phyloP scores from a whole-genome alignment of 768 basidiomycete genomes.

The Termitomyces sp. region DNA sequence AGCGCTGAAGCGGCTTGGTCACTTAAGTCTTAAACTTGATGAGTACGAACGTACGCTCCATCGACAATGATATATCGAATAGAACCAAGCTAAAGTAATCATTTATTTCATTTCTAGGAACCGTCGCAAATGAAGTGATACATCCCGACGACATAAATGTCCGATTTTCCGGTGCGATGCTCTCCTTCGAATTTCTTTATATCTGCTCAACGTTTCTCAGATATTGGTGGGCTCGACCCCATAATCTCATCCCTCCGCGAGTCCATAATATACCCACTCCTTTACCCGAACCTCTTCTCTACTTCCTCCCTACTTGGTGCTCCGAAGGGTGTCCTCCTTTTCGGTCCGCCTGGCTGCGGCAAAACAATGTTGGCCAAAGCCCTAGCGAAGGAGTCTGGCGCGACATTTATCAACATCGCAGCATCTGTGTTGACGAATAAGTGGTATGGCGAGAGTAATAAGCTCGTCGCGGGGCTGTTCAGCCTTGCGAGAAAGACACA shows the following conservation, averaged over 20 bases:
- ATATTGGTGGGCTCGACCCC: constrained; percentile 90
- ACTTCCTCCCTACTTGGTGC: constrained; percentile 81
- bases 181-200: not conserved
- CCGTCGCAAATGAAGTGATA: constrained; percentile 89
- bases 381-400: constrained; percentile 93
- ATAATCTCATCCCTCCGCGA: constrained; percentile 90
- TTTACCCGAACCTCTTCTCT: constrained; percentile 85
- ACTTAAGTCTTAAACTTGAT: constrained; percentile 69
- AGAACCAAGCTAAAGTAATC: not conserved
- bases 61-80: not conserved
- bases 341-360: constrained; percentile 96
- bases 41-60: constrained; percentile 79
- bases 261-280: constrained; percentile 91
- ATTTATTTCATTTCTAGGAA: constrained; percentile 38
- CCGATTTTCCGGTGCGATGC: constrained; percentile 58
- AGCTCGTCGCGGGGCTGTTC: constrained; percentile 92
- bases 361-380: constrained; percentile 99
- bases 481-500: constrained; percentile 91
- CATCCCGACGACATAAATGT: constrained; percentile 85
- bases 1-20: constrained; percentile 64
- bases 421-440: constrained; percentile 43
- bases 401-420: constrained; percentile 80
- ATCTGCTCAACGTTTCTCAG: constrained; percentile 23
- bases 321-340: constrained; percentile 93
- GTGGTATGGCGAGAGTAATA: constrained; percentile 63